Evolutionary conservation across 2,329 filamentous ascomycete species (phyloP), one percentile per base, ranked within the genome.

Genomic region (Aspergillus niger): DNA sequence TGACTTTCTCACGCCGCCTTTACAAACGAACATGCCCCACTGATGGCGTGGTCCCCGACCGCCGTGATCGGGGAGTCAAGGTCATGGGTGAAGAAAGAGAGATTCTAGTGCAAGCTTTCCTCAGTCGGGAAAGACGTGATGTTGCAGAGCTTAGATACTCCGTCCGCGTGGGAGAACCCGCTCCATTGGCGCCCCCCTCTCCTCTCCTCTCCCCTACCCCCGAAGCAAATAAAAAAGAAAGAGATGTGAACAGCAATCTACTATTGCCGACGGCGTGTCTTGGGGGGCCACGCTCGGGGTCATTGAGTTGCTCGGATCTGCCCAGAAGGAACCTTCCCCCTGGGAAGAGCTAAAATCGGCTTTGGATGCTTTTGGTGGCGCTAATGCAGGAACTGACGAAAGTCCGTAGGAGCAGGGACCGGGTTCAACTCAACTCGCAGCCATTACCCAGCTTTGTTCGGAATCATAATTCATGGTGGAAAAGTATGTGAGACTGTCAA

Each of bases 381-480:
- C 73, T 75, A 75, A 74, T 74, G 73, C 73, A 75, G 73, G 72
- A 74, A 75, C 73, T 73, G 67, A 62, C 61, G 57, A 65, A 65
- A 65, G 55, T 53, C 65, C 57, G 43, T 57, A 50, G 49, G 44
- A 60, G 8, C 57, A 57, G 54, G 36, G 32, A 38, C n/a, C 49
- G 36, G 55, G 47, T 28, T 36, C 50, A 55, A 60, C 49, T 52
- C 49, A 17, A 44, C 36, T 58, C 57, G 54, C 56, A 59, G 43
- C 22, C 44, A 15, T 22, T 55, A 57, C 44, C 43, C 59, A 58
- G 59, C 56, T 59, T 59, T 52, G 36, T 58, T 58, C 43, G 60
- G 51, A 61, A 62, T 62, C 59, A 62, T 61, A 59, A 53, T 51
- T 53, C 49, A 28, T 44, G 49, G 32, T 0, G 30, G 32, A 26